A percentile compares a stretch with the other conserved stretches of the same genome.
These are phyloP conservation scores for Rhododendron williamsianum DNA, from an alignment of 148 eudicot genomes.

Conservation along the genomic window DNA sequence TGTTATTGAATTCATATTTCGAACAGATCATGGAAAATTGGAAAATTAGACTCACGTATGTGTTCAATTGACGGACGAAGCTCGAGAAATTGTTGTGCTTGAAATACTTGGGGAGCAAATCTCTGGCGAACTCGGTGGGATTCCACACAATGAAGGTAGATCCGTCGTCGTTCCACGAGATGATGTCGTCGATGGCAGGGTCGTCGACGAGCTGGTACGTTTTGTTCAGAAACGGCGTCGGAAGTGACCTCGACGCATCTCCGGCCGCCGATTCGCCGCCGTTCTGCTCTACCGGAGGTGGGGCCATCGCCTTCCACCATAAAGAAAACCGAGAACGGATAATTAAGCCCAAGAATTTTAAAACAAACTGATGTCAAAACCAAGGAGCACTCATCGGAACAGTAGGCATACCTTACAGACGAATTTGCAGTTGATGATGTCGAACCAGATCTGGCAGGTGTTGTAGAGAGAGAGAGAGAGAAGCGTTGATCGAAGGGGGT, in stretches of 20 bases:
- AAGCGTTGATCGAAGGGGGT: not conserved
- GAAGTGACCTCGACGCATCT: conserved; percentile 45
- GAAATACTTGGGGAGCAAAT: conserved; percentile 84
- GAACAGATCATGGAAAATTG: not conserved
- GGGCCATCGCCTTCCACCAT: conserved; percentile 23
- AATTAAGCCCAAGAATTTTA: not conserved
- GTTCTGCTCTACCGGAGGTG: conserved; percentile 35
- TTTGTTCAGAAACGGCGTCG: conserved; percentile 85
- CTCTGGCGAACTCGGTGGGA: conserved; percentile 84
- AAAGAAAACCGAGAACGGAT: not conserved
- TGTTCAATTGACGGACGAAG: conserved; percentile 84
- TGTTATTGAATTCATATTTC: not conserved
- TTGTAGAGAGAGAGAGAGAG: not conserved
- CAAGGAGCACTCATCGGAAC: not conserved
- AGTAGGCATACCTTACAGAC: not conserved
- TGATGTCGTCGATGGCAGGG: conserved; percentile 56
- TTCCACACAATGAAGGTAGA: conserved; percentile 84
- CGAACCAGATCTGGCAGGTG: not conserved
- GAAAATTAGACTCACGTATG: conserved; percentile 46
- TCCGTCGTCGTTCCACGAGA: conserved; percentile 96
- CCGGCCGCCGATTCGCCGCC: conserved; percentile 34
- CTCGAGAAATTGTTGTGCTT: conserved; percentile 96
- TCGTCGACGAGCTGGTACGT: conserved; percentile 86
- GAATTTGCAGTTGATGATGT: not conserved
- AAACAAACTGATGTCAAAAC: not conserved